A percentile compares a stretch with the other conserved stretches of the same genome.
These are phyloP conservation scores for Silene uniflora DNA, from an alignment of 148 eudicot genomes.

Conservation along the genomic window DNA sequence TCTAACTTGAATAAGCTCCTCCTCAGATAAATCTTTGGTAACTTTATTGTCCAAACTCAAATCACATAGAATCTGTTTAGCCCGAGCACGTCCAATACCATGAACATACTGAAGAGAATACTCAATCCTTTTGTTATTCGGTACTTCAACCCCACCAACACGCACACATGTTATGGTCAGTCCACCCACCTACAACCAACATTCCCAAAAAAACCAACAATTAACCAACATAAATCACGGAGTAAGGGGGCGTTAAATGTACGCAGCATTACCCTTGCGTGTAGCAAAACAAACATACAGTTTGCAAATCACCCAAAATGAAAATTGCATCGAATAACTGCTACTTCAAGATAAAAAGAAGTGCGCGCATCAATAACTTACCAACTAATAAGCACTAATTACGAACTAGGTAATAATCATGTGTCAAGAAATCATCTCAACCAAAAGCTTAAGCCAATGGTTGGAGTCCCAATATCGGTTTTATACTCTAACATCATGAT, in stretches of 20 bases:
- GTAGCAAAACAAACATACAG: too few species aligned
- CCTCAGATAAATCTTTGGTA: constrained; percentile 52
- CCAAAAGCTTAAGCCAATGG: too few species aligned
- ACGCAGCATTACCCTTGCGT: too few species aligned
- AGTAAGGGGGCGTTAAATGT: too few species aligned
- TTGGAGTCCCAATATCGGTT: too few species aligned
- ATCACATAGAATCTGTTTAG: constrained; percentile 49
- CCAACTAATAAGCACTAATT: neutral
- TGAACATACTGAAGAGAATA: constrained; percentile 59
- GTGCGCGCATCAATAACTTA: neutral
- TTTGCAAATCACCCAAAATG: too few species aligned
- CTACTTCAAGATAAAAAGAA: neutral
- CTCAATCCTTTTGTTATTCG: constrained; percentile 52
- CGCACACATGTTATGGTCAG: constrained; percentile 53
- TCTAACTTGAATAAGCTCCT: constrained; percentile 46
- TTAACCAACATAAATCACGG: neutral
- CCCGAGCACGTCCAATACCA: constrained; percentile 50
- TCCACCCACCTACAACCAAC: constrained; percentile 24
- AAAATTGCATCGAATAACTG: too few species aligned
- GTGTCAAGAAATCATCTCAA: too few species aligned
- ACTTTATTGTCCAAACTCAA: constrained; percentile 51
- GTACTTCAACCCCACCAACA: constrained; percentile 65
- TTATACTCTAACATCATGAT: too few species aligned
- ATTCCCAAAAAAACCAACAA: neutral
- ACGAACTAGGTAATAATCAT: neutral